phyloP scores from a whole-genome alignment of 1,284 basidiomycete species.

The Neotropicomus parvogracilis region DNA sequence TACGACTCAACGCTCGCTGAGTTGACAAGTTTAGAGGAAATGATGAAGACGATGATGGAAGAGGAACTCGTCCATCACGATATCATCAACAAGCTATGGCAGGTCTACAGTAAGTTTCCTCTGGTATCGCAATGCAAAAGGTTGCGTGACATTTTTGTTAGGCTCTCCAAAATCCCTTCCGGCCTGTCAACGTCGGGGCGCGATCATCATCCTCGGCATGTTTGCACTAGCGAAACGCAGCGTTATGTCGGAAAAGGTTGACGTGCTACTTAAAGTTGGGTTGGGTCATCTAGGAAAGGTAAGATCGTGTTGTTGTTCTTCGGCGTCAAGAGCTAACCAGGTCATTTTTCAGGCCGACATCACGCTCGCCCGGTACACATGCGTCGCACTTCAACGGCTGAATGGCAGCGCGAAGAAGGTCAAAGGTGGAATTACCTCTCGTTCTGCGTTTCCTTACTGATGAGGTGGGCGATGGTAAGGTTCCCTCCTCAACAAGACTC shows the following conservation, averaged over 20 bases:
- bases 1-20: conserved; percentile 93
- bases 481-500: conserved; percentile 82
- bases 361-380: conserved; percentile 89
- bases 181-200: conserved; percentile 82
- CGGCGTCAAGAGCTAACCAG: neutral
- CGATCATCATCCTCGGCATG: conserved; percentile 96
- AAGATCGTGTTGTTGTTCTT: conserved; percentile 5
- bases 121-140: neutral
- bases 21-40: conserved; percentile 92
- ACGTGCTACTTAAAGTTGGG: conserved; percentile 85
- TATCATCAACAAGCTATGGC: conserved; percentile 90
- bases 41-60: conserved; percentile 94
- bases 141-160: conserved; percentile 27
- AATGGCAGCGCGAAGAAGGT: conserved; percentile 96
- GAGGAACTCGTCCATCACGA: conserved; percentile 78
- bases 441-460: neutral
- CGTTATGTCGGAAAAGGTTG: conserved; percentile 86
- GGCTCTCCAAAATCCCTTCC: conserved; percentile 74
- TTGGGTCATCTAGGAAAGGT: conserved; percentile 84
- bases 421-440: conserved; percentile 61
- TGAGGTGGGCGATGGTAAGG: conserved; percentile 41
- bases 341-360: conserved; percentile 64
- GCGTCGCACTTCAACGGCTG: conserved; percentile 87
- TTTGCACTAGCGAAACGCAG: conserved; percentile 82
- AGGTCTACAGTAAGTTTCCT: conserved; percentile 78